phyloP scores from a whole-genome alignment of 1,284 basidiomycete genomes.

The Papiliotrema fonsecae region DNA sequence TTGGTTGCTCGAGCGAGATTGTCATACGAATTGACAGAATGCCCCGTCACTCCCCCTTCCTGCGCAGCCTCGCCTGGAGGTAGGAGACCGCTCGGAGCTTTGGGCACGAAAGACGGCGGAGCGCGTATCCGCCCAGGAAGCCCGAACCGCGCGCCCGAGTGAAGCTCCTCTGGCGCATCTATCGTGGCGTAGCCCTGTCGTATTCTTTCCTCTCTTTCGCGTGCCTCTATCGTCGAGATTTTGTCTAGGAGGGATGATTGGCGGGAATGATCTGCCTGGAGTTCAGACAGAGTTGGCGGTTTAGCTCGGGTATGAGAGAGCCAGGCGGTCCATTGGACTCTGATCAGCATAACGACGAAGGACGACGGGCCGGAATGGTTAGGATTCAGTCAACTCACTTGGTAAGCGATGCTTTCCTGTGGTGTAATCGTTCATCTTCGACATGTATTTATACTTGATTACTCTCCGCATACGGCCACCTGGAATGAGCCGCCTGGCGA shows the following conservation, averaged over 20 bases:
- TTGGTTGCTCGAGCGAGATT: too few species aligned
- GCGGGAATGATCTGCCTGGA: constrained; percentile 27
- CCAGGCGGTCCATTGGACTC: constrained; percentile 39
- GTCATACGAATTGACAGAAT: too few species aligned
- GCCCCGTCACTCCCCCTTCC: too few species aligned
- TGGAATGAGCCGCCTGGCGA: constrained; percentile 1
- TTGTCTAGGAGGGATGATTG: constrained; percentile 19
- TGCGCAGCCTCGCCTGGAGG: too few species aligned
- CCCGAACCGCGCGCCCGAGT: not conserved
- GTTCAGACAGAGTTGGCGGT: constrained; percentile 33
- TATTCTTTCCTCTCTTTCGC: constrained; percentile 41
- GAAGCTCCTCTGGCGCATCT: not conserved
- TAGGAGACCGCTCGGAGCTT: not conserved
- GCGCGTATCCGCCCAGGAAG: not conserved
- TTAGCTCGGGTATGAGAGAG: constrained; percentile 34
- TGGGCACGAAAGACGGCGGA: constrained; percentile 4
- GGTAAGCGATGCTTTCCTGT: constrained; percentile 28
- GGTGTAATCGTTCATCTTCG: constrained; percentile 23
- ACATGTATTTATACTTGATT: constrained; percentile 27
- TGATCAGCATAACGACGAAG: not conserved
- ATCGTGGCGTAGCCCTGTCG: constrained; percentile 33
- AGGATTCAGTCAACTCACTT: constrained; percentile 8
- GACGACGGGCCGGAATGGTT: too few species aligned
- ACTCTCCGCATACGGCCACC: constrained; percentile 23
- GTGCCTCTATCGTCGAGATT: constrained; percentile 32